Evolutionary conservation across 202 grass and related monocot genomes (phyloP).

Genomic region (Panicum virgatum): DNA sequence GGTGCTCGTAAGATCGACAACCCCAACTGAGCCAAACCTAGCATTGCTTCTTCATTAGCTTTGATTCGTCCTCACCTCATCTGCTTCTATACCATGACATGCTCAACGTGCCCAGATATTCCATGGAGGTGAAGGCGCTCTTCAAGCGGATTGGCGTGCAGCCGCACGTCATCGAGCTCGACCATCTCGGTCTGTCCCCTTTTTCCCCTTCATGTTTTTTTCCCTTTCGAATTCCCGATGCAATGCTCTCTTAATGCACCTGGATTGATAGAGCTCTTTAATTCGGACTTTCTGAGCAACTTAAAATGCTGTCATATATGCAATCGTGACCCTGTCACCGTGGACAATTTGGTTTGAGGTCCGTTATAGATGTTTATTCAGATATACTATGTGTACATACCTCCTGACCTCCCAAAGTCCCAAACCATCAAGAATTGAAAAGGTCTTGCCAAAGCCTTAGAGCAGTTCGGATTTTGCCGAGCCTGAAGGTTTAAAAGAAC

Average conservation of each 20-base stretch:
- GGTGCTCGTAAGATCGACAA: slow-evolving; percentile 79
- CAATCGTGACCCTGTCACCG: background rate
- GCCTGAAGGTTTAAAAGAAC: background rate
- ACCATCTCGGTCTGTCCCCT: slow-evolving; percentile 63
- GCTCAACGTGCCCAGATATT: slow-evolving; percentile 56
- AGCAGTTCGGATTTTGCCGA: background rate
- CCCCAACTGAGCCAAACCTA: background rate
- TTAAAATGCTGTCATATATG: background rate
- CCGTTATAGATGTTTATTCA: background rate
- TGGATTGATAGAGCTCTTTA: background rate
- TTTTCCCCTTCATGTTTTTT: background rate
- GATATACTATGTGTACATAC: background rate
- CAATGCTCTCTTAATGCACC: background rate
- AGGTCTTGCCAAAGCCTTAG: background rate
- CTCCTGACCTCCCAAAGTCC: background rate
- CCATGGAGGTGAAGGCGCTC: slow-evolving; percentile 78
- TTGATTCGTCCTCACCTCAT: background rate
- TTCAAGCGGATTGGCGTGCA: slow-evolving; percentile 85
- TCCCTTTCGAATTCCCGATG: background rate
- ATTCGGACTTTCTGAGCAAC: background rate
- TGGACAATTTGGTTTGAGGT: background rate
- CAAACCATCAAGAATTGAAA: background rate
- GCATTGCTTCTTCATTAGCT: background rate
- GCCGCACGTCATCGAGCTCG: slow-evolving; percentile 80
- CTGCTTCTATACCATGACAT: background rate